Conservation (phyloP, 108 stramenopile genomes). For the Cylindrotheca closterium region DNA sequence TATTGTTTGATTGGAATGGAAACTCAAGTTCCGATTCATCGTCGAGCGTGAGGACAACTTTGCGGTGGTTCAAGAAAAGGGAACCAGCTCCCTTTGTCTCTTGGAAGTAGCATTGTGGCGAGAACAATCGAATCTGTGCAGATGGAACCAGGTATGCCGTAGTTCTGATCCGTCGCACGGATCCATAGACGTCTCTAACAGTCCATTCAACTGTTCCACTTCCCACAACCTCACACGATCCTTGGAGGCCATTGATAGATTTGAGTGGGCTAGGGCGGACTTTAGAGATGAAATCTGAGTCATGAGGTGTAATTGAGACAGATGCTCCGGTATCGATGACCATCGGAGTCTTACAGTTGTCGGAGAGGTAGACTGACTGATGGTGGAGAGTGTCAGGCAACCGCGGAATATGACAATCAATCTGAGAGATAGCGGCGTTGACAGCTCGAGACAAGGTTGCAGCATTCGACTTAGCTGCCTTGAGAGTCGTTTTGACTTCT, state of each 20-base stretch:
- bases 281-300: slow-evolving; percentile 15
- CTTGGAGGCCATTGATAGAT: slow-evolving; percentile 3
- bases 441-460: background rate
- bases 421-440: background rate
- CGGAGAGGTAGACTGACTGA: background rate
- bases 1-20: slow-evolving; percentile 15
- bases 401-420: background rate
- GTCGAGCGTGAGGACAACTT: background rate
- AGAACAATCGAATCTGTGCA: slow-evolving; percentile 22
- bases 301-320: slow-evolving; percentile 23
- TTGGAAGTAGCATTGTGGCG: slow-evolving; percentile 13
- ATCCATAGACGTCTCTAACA: slow-evolving; percentile 9
- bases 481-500: background rate
- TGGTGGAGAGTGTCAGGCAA: background rate
- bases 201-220: slow-evolving; percentile 32
- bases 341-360: slow-evolving; percentile 1
- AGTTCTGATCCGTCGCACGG: background rate
- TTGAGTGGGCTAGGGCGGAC: background rate
- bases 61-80: background rate
- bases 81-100: slow-evolving; percentile 4
- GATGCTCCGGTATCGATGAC: slow-evolving; percentile 38
- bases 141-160: slow-evolving; percentile 22
- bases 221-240: slow-evolving; percentile 15
- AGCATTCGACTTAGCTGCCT: background rate
- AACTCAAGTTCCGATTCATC: slow-evolving; percentile 10